Percentiles rank a stretch among this genome's conserved stretches.
Conservation (phyloP, 2,329 filamentous ascomycete species). For the Colletotrichum sp. region DNA sequence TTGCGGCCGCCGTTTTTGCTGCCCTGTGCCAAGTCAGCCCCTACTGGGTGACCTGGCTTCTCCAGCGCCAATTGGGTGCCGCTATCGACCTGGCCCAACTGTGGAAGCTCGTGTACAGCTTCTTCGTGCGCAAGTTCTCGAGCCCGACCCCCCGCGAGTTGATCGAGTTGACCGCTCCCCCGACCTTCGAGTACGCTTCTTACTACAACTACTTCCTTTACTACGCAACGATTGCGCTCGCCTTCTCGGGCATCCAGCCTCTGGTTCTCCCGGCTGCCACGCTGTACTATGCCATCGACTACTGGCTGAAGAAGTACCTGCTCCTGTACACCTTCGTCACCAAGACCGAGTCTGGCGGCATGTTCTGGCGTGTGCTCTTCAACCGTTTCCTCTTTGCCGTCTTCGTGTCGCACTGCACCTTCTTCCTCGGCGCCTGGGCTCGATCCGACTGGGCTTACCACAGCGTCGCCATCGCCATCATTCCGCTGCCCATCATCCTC, state of each 20-base stretch:
- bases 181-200: slow-evolving; percentile 90
- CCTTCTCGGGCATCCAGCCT: slow-evolving; percentile 85
- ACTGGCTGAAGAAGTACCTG: slow-evolving; percentile 92
- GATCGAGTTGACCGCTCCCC: slow-evolving; percentile 92
- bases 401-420: slow-evolving; percentile 79
- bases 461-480: slow-evolving; percentile 66
- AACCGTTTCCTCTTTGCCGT: slow-evolving; percentile 89
- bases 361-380: slow-evolving; percentile 90
- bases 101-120: slow-evolving; percentile 83
- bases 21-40: slow-evolving; percentile 82
- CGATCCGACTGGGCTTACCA: slow-evolving; percentile 64
- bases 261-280: slow-evolving; percentile 85
- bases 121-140: slow-evolving; percentile 82
- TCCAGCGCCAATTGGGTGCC: slow-evolving; percentile 92
- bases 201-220: slow-evolving; percentile 99
- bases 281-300: slow-evolving; percentile 87
- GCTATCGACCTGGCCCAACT: slow-evolving; percentile 93
- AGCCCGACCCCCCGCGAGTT: slow-evolving; percentile 88
- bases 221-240: slow-evolving; percentile 88
- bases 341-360: slow-evolving; percentile 93
- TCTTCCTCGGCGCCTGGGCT: slow-evolving; percentile 77
- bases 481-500: slow-evolving; percentile 80
- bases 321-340: slow-evolving; percentile 94
- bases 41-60: slow-evolving; percentile 93
- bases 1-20: slow-evolving; percentile 70